A percentile compares a stretch with the other conserved stretches of the same genome.
Evolutionary conservation across 169 alveolate genomes (phyloP).

Genomic region (Besnoitia besnoiti): DNA sequence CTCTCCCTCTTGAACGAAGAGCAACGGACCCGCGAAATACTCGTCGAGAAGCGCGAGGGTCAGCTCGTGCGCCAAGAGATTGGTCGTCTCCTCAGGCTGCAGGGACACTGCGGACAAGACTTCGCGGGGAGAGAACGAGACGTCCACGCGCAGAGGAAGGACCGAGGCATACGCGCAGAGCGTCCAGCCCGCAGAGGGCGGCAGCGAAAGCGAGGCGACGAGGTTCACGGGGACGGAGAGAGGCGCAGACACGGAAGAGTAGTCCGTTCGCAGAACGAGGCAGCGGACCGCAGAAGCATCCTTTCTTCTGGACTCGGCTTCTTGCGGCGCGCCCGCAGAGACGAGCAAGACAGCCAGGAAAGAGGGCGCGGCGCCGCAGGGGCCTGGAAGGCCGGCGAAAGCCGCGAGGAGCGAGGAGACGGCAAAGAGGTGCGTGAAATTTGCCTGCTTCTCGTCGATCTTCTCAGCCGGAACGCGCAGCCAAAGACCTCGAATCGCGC

Average conservation of each 20-base stretch:
- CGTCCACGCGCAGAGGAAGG: neutral
- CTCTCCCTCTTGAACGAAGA: neutral
- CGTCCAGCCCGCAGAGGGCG: no score
- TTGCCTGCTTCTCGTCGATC: neutral
- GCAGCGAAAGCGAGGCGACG: neutral
- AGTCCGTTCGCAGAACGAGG: neutral
- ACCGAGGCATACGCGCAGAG: neutral
- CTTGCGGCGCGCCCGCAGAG: neutral
- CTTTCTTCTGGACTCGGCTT: neutral
- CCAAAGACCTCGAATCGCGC: slow-evolving; percentile 1
- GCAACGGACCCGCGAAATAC: neutral
- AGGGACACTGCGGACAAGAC: neutral
- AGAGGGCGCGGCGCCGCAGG: neutral
- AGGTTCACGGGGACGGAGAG: neutral
- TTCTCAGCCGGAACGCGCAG: neutral
- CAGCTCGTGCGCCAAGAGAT: neutral
- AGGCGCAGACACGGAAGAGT: neutral
- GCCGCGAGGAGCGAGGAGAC: neutral
- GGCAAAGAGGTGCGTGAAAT: neutral
- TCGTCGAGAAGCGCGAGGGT: slow-evolving; percentile 15
- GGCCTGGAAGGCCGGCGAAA: neutral
- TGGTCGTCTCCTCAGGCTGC: neutral
- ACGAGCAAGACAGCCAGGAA: neutral
- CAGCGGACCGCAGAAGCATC: neutral
- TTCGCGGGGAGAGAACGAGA: neutral